Percentiles rank a stretch among this genome's conserved stretches.
Evolutionary conservation across 257 asterid species (phyloP).

Genomic region (Solanum chaucha): DNA sequence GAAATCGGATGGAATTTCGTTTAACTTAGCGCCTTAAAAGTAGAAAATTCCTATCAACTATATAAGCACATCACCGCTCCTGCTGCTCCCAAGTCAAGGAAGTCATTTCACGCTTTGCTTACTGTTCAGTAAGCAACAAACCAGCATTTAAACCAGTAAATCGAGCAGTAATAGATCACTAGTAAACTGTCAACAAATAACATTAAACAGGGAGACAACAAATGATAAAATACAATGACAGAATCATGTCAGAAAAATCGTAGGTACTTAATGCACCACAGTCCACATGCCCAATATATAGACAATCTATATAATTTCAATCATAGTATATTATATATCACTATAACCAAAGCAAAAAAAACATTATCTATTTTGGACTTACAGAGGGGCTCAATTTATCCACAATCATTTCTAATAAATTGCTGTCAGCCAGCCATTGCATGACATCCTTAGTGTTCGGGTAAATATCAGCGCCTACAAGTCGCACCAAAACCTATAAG

Average conservation of each 20-base stretch:
- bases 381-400: conserved; percentile 77
- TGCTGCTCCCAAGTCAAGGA: not conserved
- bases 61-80: not conserved
- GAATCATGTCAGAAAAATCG: not conserved
- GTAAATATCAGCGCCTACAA: conserved; percentile 83
- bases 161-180: not conserved
- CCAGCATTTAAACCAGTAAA: not conserved
- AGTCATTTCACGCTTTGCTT: not conserved
- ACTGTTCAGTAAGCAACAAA: not conserved
- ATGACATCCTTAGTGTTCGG: conserved; percentile 75
- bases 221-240: not conserved
- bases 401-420: conserved; percentile 91
- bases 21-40: not conserved
- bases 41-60: not conserved
- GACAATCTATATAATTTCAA: not conserved
- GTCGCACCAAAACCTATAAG: conserved; percentile 86
- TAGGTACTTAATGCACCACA: not conserved
- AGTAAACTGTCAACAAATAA: not conserved
- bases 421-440: conserved; percentile 97
- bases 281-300: not conserved
- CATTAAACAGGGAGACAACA: not conserved
- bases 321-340: not conserved
- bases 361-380: conserved; percentile 16
- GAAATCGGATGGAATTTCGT: not conserved
- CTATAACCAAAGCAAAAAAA: not conserved